These are phyloP conservation scores for Aegilops sharonensis DNA, from an alignment of 176 grass and related monocot species.

Conservation along the genomic window DNA sequence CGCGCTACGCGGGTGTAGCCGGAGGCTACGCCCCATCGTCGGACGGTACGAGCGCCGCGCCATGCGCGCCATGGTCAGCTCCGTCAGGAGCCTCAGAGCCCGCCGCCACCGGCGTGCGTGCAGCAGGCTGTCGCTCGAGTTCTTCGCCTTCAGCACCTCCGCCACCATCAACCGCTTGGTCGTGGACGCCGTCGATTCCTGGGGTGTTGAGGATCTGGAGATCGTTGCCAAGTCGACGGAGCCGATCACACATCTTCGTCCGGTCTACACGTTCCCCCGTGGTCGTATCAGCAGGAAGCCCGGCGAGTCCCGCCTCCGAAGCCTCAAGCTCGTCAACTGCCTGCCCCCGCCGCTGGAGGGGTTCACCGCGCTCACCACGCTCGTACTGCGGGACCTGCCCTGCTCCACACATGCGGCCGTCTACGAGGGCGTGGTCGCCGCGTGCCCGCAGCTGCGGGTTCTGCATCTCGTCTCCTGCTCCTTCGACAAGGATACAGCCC, in stretches of 20 bases:
- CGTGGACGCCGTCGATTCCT: not conserved
- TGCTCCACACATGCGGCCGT: not conserved
- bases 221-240: not conserved
- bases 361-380: not conserved
- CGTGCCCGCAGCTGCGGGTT: slow-evolving; percentile 12
- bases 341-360: not conserved
- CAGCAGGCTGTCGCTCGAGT: not conserved
- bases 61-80: not conserved
- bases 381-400: not conserved
- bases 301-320: not conserved
- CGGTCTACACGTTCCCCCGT: not conserved
- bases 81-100: not conserved
- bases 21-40: not conserved
- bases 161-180: not conserved
- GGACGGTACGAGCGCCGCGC: slow-evolving; percentile 11
- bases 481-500: no score
- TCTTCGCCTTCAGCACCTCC: not conserved
- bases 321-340: slow-evolving; percentile 8
- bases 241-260: not conserved
- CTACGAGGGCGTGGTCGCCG: not conserved
- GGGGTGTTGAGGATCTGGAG: slow-evolving; percentile 14
- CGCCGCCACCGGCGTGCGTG: not conserved
- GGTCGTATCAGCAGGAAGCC: slow-evolving; percentile 1
- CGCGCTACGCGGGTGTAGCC: not conserved
- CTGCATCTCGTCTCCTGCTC: slow-evolving; percentile 8